phyloP scores from a whole-genome alignment of 441 rosid genomes.

The Raphanus hybrid region DNA sequence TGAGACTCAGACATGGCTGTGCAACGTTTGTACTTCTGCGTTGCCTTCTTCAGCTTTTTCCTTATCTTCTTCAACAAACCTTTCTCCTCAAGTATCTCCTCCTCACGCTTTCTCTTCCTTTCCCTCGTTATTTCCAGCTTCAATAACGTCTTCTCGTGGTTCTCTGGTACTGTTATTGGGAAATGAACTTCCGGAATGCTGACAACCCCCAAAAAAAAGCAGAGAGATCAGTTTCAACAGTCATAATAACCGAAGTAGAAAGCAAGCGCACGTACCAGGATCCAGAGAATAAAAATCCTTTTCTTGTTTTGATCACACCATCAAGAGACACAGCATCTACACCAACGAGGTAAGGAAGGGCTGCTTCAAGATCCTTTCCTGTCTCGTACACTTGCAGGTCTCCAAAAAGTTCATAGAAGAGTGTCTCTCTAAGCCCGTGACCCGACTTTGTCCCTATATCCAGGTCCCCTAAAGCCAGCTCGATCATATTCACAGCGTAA shows the following conservation, averaged over 20 bases:
- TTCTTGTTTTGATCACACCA: slow-evolving; percentile 55
- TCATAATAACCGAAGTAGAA: not conserved
- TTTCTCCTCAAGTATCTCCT: slow-evolving; percentile 5
- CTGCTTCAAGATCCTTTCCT: slow-evolving; percentile 48
- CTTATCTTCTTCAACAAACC: not conserved
- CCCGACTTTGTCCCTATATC: slow-evolving; percentile 39
- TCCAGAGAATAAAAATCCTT: slow-evolving; percentile 57
- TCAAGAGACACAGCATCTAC: slow-evolving; percentile 64
- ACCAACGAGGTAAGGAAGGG: slow-evolving; percentile 42
- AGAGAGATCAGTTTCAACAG: slow-evolving; percentile 8
- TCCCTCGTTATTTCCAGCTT: slow-evolving; percentile 10
- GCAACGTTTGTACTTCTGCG: not conserved
- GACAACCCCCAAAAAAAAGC: slow-evolving; percentile 6
- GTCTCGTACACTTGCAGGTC: slow-evolving; percentile 65
- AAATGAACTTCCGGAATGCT: slow-evolving; percentile 35
- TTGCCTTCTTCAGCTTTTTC: slow-evolving; percentile 30
- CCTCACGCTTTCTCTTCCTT: slow-evolving; percentile 21
- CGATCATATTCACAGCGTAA: slow-evolving; percentile 68
- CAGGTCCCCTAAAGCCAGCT: slow-evolving; percentile 36
- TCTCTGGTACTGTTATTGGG: slow-evolving; percentile 30
- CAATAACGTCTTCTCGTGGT: slow-evolving; percentile 14
- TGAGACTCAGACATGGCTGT: slow-evolving; percentile 9
- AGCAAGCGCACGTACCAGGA: slow-evolving; percentile 8
- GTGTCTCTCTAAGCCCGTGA: slow-evolving; percentile 64
- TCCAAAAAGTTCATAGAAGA: slow-evolving; percentile 56